These are phyloP conservation scores for Phyllachora maydis DNA, from an alignment of 2,329 filamentous ascomycete species.

Conservation along the genomic window DNA sequence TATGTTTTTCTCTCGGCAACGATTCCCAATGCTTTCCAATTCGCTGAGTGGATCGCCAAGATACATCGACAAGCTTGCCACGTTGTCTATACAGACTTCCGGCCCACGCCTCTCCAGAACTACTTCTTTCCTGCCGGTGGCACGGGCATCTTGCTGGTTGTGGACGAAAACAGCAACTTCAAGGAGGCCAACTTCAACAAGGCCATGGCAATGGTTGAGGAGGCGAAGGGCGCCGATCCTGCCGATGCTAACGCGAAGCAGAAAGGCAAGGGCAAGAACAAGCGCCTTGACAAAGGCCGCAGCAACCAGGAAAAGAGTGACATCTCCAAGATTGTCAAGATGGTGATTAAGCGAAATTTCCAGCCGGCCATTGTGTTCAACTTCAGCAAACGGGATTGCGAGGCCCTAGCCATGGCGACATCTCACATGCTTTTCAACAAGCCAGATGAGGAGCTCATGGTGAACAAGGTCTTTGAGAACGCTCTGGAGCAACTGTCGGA, in stretches of 20 bases:
- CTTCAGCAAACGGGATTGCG: constrained; percentile 95
- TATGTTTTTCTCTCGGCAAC: constrained; percentile 97
- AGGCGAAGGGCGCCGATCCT: constrained; percentile 70
- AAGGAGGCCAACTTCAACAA: constrained; percentile 95
- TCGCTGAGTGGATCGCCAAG: constrained; percentile 97
- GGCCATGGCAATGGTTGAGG: constrained; percentile 77
- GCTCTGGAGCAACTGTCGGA: constrained; percentile 86
- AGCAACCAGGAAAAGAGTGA: constrained; percentile 48
- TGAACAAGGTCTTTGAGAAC: constrained; percentile 80
- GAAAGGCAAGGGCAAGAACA: constrained; percentile 79
- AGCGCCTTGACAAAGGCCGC: constrained; percentile 76
- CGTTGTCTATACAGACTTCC: constrained; percentile 97
- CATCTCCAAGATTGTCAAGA: constrained; percentile 94
- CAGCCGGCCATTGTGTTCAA: constrained; percentile 99
- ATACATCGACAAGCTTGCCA: constrained; percentile 95
- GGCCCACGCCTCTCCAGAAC: constrained; percentile 87
- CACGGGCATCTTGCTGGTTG: constrained; percentile 80
- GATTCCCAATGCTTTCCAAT: constrained; percentile 97
- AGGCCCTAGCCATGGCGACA: constrained; percentile 74
- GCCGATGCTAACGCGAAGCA: constrained; percentile 59
- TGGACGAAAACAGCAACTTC: constrained; percentile 93
- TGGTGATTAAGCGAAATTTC: constrained; percentile 96
- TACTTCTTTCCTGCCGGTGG: constrained; percentile 93
- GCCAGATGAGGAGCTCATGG: constrained; percentile 86
- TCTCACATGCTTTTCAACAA: constrained; percentile 85